These are phyloP conservation scores for Lathyrus sativus DNA, from an alignment of 306 rosid genomes.

Conservation along the genomic window DNA sequence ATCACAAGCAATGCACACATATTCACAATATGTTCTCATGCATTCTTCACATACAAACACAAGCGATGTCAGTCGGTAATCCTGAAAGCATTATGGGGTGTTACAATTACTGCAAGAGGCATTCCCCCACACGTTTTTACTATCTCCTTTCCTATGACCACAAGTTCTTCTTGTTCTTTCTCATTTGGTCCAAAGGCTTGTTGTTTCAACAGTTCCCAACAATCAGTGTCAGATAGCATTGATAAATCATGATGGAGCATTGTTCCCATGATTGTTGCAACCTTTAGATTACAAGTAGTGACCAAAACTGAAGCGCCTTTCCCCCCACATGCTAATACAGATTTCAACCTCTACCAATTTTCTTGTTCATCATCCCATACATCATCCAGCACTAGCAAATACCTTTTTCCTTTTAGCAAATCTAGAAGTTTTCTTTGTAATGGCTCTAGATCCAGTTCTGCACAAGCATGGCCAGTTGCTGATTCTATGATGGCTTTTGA, in stretches of 20 bases:
- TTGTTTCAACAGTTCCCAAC: neutral
- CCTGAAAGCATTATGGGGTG: too few species aligned
- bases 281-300: neutral
- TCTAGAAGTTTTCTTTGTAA: neutral
- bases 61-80: too few species aligned
- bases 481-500: neutral
- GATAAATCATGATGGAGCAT: neutral
- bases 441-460: neutral
- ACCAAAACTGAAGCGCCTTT: neutral
- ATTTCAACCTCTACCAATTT: neutral
- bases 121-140: neutral
- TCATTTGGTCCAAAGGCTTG: neutral
- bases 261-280: conserved; percentile 2
- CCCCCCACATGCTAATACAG: neutral
- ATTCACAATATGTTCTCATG: too few species aligned
- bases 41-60: too few species aligned
- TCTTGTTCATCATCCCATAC: neutral
- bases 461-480: neutral
- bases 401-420: neutral
- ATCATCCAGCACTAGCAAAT: neutral
- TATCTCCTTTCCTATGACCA: neutral
- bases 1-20: too few species aligned
- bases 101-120: neutral
- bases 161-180: neutral
- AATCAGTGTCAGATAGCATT: neutral